Evolutionary conservation across 2,329 filamentous ascomycete genomes (phyloP).

Genomic region (Sporothrix protearum): DNA sequence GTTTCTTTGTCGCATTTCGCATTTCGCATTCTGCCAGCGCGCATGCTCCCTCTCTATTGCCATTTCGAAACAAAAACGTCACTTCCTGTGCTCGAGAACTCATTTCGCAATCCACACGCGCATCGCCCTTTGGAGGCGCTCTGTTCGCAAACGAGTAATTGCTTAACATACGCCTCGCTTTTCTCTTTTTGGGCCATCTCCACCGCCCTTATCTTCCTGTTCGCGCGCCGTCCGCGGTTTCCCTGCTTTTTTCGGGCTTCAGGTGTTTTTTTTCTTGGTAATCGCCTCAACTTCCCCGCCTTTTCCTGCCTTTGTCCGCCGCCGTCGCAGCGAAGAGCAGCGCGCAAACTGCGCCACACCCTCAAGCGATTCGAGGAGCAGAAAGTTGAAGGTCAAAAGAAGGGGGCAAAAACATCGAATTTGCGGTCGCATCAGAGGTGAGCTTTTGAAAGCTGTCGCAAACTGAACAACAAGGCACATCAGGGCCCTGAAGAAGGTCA

Average conservation of each 20-base stretch:
- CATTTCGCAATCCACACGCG: neutral
- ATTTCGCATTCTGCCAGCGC: neutral
- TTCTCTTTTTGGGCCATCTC: neutral
- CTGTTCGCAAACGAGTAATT: neutral
- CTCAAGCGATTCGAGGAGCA: neutral
- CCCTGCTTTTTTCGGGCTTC: slow-evolving; percentile 4
- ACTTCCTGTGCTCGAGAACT: neutral
- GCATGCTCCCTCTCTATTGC: neutral
- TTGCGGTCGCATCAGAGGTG: neutral
- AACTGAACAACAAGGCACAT: neutral
- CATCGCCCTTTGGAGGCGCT: slow-evolving; percentile 1
- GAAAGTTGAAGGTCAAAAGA: neutral
- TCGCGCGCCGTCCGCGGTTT: slow-evolving; percentile 10
- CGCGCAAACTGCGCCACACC: slow-evolving; percentile 14
- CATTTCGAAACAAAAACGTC: neutral
- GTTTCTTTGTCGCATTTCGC: neutral
- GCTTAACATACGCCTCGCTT: neutral
- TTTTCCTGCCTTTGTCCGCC: slow-evolving; percentile 11
- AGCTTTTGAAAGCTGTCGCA: neutral
- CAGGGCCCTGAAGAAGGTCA: neutral
- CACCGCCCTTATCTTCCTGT: slow-evolving; percentile 13
- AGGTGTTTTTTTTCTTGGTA: slow-evolving; percentile 10
- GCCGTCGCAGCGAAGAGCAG: neutral
- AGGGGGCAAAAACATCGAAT: too few relatives aligned
- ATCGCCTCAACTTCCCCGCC: slow-evolving; percentile 14